These are phyloP conservation scores for Lachnellula cervina DNA, from an alignment of 2,329 filamentous ascomycete species.

Conservation along the genomic window DNA sequence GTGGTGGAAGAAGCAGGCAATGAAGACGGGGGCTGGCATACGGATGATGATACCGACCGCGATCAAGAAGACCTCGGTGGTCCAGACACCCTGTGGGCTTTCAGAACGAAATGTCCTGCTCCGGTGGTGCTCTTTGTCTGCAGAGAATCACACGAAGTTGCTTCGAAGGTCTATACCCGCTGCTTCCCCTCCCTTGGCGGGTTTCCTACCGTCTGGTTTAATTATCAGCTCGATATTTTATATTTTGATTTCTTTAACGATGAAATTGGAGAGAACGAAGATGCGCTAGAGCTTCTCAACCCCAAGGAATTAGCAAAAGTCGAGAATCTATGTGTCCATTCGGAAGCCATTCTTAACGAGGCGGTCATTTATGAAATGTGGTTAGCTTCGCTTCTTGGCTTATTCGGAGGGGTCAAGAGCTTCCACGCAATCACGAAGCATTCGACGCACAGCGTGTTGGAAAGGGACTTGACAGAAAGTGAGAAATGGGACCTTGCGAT, in stretches of 20 bases:
- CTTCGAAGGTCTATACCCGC: neutral
- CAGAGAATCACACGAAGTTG: neutral
- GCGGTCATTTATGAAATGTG: neutral
- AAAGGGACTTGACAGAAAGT: neutral
- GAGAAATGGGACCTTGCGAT: neutral
- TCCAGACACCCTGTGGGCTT: too few relatives aligned
- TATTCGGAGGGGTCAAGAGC: neutral
- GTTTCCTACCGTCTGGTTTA: too few relatives aligned
- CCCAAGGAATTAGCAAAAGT: neutral
- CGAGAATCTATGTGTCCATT: neutral
- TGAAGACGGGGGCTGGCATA: too few relatives aligned
- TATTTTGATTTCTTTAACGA: too few relatives aligned
- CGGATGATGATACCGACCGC: too few relatives aligned
- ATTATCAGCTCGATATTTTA: too few relatives aligned
- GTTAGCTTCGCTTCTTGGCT: neutral
- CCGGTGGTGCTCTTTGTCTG: neutral
- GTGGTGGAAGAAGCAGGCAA: too few relatives aligned
- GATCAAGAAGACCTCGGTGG: too few relatives aligned
- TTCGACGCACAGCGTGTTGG: neutral
- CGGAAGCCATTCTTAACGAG: neutral
- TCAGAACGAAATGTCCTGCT: too few relatives aligned
- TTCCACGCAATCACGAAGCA: neutral
- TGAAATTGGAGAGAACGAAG: neutral
- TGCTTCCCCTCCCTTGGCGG: too few relatives aligned
- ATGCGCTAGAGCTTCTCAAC: neutral